phyloP scores from a whole-genome alignment of 1,284 basidiomycete species.

The Sanguinoderma infundibulare region DNA sequence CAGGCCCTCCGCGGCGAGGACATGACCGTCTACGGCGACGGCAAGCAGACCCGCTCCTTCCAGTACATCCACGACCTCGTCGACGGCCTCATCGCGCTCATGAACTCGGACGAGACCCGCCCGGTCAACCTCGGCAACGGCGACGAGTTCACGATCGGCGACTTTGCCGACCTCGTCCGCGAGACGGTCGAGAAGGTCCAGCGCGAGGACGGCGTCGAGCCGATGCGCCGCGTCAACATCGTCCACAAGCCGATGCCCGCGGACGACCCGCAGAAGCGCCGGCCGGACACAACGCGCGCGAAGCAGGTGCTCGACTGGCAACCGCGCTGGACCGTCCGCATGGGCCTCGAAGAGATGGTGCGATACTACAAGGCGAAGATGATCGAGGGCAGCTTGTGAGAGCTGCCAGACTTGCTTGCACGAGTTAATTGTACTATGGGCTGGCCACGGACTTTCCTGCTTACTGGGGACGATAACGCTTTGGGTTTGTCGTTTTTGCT shows the following conservation, averaged over 20 bases:
- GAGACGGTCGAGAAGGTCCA: constrained; percentile 91
- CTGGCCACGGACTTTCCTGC: too few species aligned
- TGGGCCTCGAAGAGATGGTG: constrained; percentile 95
- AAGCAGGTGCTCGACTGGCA: constrained; percentile 89
- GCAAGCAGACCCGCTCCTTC: constrained; percentile 95
- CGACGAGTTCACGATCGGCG: constrained; percentile 94
- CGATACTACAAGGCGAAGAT: constrained; percentile 89
- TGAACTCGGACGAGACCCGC: constrained; percentile 90
- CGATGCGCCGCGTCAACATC: constrained; percentile 67
- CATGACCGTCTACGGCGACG: constrained; percentile 97
- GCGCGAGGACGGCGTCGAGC: constrained; percentile 73
- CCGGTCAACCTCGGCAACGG: constrained; percentile 95
- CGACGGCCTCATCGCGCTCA: constrained; percentile 86
- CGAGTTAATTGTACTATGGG: too few species aligned
- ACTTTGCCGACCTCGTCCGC: constrained; percentile 88
- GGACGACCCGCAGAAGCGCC: constrained; percentile 94
- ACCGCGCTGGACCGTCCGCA: constrained; percentile 89
- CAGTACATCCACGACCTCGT: constrained; percentile 89
- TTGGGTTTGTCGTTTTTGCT: not conserved
- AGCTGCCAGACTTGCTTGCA: too few species aligned
- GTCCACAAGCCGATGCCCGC: constrained; percentile 86
- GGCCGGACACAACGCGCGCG: constrained; percentile 91
- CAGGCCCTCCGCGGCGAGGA: constrained; percentile 95
- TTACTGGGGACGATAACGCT: not conserved
- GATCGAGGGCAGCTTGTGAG: constrained; percentile 75